Evolutionary conservation across 78 protist species (phyloP).

Genomic region (Dictyostelium discoideum): DNA sequence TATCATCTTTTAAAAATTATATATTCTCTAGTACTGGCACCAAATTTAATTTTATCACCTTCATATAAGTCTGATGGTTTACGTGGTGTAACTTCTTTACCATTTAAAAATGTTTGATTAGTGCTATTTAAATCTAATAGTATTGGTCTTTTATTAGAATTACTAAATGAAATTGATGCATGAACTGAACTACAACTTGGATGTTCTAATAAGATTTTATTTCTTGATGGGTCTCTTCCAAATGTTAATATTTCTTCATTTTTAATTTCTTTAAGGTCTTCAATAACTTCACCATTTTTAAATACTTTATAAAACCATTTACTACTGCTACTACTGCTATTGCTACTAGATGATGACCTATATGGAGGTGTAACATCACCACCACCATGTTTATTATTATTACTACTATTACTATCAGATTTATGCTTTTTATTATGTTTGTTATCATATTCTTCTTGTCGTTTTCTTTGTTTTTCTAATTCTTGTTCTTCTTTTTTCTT

Average conservation of each 20-base stretch:
- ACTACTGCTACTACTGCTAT: neutral
- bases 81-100: constrained; percentile 39
- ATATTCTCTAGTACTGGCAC: constrained; percentile 75
- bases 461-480: neutral
- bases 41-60: constrained; percentile 70
- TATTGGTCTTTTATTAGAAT: neutral
- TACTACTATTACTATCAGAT: neutral
- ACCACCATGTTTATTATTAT: neutral
- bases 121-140: constrained; percentile 44
- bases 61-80: constrained; percentile 44
- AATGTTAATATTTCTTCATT: neutral
- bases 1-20: constrained; percentile 3
- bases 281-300: constrained; percentile 15
- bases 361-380: neutral
- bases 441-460: constrained; percentile 2
- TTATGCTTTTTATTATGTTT: neutral
- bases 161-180: constrained; percentile 30
- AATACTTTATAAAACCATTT: constrained; percentile 41
- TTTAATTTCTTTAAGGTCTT: neutral
- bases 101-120: constrained; percentile 63
- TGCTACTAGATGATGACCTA: neutral
- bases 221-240: constrained; percentile 47
- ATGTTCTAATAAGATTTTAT: constrained; percentile 47
- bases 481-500: constrained; percentile 28
- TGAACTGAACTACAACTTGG: constrained; percentile 55